Conservation (phyloP, 805 yeast genomes). For the Zygosaccharomyces pseudorouxii region DNA sequence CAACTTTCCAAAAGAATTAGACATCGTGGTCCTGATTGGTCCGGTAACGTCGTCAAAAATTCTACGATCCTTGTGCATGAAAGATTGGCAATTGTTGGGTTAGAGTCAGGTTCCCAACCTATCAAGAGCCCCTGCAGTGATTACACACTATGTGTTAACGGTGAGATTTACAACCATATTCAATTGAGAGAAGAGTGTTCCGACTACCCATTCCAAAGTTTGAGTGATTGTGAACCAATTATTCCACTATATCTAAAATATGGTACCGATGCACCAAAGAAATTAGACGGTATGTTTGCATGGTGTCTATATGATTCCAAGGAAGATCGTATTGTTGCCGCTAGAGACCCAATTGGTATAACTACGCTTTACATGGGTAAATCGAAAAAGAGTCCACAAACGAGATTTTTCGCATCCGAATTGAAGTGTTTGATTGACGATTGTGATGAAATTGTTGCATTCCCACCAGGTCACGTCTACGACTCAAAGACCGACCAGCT, state of each 20-base stretch:
- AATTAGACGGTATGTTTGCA: constrained; percentile 97
- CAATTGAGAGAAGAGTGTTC: constrained; percentile 70
- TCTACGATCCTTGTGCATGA: constrained; percentile 85
- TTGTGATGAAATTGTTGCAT: constrained; percentile 87
- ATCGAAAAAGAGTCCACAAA: constrained; percentile 56
- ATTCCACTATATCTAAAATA: constrained; percentile 87
- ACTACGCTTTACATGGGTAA: constrained; percentile 96
- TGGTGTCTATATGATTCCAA: constrained; percentile 83
- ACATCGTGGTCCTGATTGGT: constrained; percentile 99
- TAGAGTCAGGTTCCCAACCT: constrained; percentile 98
- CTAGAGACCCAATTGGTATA: constrained; percentile 97
- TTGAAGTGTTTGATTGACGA: constrained; percentile 89
- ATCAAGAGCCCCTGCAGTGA: constrained; percentile 74
- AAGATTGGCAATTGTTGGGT: constrained; percentile 95
- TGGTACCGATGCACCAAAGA: constrained; percentile 84
- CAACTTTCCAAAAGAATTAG: constrained; percentile 89
- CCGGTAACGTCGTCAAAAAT: constrained; percentile 80
- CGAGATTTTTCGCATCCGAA: constrained; percentile 90
- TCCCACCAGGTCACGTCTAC: constrained; percentile 98
- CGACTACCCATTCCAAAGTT: constrained; percentile 75
- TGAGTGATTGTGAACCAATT: constrained; percentile 96
- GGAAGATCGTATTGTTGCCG: constrained; percentile 86
- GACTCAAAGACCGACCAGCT: constrained; percentile 85
- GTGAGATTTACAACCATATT: constrained; percentile 97
- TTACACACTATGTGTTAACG: constrained; percentile 81